Percentiles rank a stretch among this genome's conserved stretches.
phyloP scores from a whole-genome alignment of 208 protist genomes.

The Leishmania braziliensis region DNA sequence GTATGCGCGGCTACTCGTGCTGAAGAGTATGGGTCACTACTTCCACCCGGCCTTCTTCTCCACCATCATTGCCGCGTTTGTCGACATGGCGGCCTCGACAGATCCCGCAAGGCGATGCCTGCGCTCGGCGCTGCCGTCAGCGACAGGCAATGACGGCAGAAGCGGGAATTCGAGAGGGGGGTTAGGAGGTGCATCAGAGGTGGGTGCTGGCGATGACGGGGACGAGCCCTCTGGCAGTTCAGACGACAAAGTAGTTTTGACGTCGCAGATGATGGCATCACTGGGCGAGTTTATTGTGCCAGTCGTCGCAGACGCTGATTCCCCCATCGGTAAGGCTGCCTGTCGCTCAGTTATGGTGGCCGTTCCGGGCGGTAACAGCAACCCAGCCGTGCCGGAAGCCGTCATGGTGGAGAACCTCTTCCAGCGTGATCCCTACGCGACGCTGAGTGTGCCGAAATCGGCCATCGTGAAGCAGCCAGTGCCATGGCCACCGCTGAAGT shows the following conservation, averaged over 20 bases:
- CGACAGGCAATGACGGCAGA: not conserved
- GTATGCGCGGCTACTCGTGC: slow-evolving; percentile 54
- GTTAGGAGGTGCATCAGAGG: not conserved
- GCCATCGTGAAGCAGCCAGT: not conserved
- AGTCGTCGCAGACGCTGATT: slow-evolving; percentile 31
- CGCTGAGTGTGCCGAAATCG: not conserved
- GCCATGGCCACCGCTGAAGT: not conserved
- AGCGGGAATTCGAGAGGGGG: not conserved
- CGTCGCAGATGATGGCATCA: slow-evolving; percentile 42
- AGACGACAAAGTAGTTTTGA: slow-evolving; percentile 12
- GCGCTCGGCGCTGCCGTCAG: slow-evolving; percentile 10
- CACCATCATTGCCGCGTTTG: slow-evolving; percentile 50
- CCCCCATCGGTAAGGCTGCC: slow-evolving; percentile 19
- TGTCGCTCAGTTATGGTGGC: slow-evolving; percentile 34
- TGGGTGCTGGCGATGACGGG: not conserved
- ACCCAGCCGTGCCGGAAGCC: slow-evolving; percentile 35
- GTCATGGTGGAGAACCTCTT: slow-evolving; percentile 38
- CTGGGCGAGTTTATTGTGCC: slow-evolving; percentile 37
- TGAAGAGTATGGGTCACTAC: slow-evolving; percentile 86
- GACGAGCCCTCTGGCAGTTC: not conserved
- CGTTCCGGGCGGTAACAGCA: slow-evolving; percentile 24
- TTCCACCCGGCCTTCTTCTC: slow-evolving; percentile 79
- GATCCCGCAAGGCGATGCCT: not conserved
- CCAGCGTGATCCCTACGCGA: slow-evolving; percentile 25
- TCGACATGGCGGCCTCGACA: slow-evolving; percentile 30